Base-by-base conservation (phyloP, 768 basidiomycete species). In the Leucocoprinus leucothites region DNA sequence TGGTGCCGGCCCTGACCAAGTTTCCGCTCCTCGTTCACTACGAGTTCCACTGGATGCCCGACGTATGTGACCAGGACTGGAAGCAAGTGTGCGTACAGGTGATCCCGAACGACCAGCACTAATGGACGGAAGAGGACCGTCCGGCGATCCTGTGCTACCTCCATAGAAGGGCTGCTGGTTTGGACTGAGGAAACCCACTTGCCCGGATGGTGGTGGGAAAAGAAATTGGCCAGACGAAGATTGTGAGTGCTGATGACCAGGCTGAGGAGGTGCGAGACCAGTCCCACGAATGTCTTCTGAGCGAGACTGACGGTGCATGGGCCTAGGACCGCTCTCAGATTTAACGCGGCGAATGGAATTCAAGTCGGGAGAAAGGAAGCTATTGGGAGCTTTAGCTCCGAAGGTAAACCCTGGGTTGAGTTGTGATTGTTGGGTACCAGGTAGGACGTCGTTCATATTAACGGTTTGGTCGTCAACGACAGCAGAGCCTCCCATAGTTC, bases 261-360 rank as follows among this genome's bases (percentile, higher is more conserved):
- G 48, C 9, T 56, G 54, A 19, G 47, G 21, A 43, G 54, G 47
- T 24, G 47, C 9, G 26, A 49, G 25, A 25, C 22, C 31, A n/a
- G 28, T 48, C 19, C 60, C 60, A 9, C 60, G 47, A 26, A 86
- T 71, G 62, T 88, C 88, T 66, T 89, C 87, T 38, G 82, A 84
- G 58, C 84, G 82, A 28, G 78, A 79, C 18, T 75, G 74, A 14
- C 86, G 74, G 60, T 80, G 79, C 13, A 69, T 65, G 7, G 67
- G 66, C n/a, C 72, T 69, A 18, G 57, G 51, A 28, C 74, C 70
- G 53, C 68, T 64, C 53, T 83, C 82, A 9, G 81, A 82, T 59
- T 76, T 78, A 48, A 71, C 69, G 18, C 84, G 76, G 48, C 82
- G 78, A n/a, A 86, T 72, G 22, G 60, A 58, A 55, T 69, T 48